Conservation (phyloP, 2,329 filamentous ascomycete genomes). For the Botrytis squamosa region DNA sequence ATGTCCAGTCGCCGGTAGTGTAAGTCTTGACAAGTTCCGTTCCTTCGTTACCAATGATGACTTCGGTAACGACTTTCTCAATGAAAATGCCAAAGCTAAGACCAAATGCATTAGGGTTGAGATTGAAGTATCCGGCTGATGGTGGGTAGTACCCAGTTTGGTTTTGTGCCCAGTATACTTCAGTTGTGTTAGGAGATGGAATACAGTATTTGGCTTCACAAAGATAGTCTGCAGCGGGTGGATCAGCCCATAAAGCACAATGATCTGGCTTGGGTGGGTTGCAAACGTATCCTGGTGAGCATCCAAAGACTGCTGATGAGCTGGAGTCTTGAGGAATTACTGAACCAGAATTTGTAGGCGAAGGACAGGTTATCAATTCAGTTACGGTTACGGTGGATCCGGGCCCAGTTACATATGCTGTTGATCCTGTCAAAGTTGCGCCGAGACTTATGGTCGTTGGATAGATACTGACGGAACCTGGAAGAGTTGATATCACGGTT, state of each 20-base stretch:
- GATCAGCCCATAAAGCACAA: slow-evolving; percentile 44
- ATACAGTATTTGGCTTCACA: slow-evolving; percentile 45
- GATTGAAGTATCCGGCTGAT: slow-evolving; percentile 59
- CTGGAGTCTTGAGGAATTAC: slow-evolving; percentile 33
- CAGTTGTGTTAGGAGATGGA: slow-evolving; percentile 36
- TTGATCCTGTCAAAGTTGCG: slow-evolving; percentile 13
- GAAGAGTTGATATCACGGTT: slow-evolving; percentile 23
- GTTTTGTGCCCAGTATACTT: slow-evolving; percentile 45
- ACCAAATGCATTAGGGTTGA: slow-evolving; percentile 62
- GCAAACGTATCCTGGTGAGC: slow-evolving; percentile 45
- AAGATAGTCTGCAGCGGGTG: slow-evolving; percentile 42
- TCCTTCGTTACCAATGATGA: slow-evolving; percentile 32
- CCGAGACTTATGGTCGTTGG: slow-evolving; percentile 22
- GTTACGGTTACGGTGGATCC: slow-evolving; percentile 27
- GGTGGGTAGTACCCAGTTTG: slow-evolving; percentile 53
- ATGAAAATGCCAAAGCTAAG: slow-evolving; percentile 62
- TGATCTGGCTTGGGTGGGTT: slow-evolving; percentile 41
- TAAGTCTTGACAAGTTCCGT: slow-evolving; percentile 42
- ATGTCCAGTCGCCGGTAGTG: slow-evolving; percentile 55
- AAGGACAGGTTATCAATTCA: slow-evolving; percentile 27
- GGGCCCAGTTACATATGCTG: slow-evolving; percentile 19
- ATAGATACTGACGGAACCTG: slow-evolving; percentile 21
- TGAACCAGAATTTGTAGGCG: slow-evolving; percentile 31
- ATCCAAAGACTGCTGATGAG: slow-evolving; percentile 43
- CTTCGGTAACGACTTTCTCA: slow-evolving; percentile 42